Evolutionary conservation across 140 eudicot genomes (phyloP), one percentile per base, ranked within the genome.

Genomic region (Flaveria floridana): DNA sequence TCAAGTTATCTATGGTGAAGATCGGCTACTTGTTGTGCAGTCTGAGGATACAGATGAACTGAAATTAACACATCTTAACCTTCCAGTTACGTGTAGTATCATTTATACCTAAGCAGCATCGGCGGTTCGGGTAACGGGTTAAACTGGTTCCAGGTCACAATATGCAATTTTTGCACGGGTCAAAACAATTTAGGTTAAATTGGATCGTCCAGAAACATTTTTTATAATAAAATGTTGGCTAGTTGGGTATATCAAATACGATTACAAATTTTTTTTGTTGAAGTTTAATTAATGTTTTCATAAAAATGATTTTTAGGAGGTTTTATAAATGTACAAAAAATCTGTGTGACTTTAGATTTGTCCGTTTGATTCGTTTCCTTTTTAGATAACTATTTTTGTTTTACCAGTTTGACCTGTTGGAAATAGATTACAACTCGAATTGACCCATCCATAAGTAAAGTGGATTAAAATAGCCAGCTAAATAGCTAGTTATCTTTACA

Each of bases 1-100:
- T n/a, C 99, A 94, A 80, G 94, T 94, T 81, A 83, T 94, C 61
- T 90, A 90, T 77, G 99, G 97, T 51, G 99, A 94, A 88, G 99
- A 94, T 80, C 91, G 97, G 50, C 84, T 94, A 77, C 97, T 94
- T 70, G 85, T 94, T 88, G 99, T 94, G 72, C 99, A 94, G 83
- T 83, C 96, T 34, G 96, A 92, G 83, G 99, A 88, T 78, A 90
- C 96, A 23, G 99, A 94, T 81, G 99, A 94, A 80, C 94, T 94
- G 50, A 94, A 90, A 68, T 86, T 94, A 72, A 76, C 91, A 83
- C 99, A 94, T 82, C 88, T 94, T 85, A 88, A 87, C 71, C 97
- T 94, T 88, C 99, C 99, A 85, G 99, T 92, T 89, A 92, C 23
- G 98, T 83, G 77, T 76, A 64, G 50, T 55, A 71, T 66, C 47